Conservation (phyloP, 225 moss, liverwort and hornwort genomes). For the Pleurozium schreberi region DNA sequence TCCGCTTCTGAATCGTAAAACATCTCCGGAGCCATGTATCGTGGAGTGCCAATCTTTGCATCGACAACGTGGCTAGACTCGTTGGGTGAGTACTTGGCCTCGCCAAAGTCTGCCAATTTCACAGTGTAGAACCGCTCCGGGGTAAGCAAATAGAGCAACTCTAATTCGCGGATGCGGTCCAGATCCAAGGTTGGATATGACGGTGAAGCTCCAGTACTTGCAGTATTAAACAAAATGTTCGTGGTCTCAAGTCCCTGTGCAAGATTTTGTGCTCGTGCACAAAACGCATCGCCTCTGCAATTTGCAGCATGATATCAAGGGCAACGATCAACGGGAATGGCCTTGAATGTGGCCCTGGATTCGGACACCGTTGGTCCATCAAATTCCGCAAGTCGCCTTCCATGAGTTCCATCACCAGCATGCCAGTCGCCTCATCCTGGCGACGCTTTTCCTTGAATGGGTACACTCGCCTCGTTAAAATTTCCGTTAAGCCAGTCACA, state of each 20-base stretch:
- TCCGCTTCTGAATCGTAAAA: neutral
- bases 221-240: neutral
- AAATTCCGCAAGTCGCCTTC: neutral
- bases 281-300: neutral
- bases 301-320: neutral
- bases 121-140: neutral
- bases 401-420: neutral
- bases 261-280: neutral
- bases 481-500: fast-evolving
- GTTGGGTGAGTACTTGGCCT: neutral
- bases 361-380: neutral
- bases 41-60: neutral
- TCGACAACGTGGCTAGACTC: neutral
- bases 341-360: neutral
- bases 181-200: neutral
- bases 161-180: neutral
- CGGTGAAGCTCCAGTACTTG: neutral
- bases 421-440: neutral
- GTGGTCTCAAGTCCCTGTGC: neutral
- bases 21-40: neutral
- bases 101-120: neutral
- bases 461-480: fast-evolving
- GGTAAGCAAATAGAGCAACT: neutral
- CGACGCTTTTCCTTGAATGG: fast-evolving
- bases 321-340: neutral